phyloP scores from a whole-genome alignment of 2,329 filamentous ascomycete species.

The Colletotrichum paranaense region DNA sequence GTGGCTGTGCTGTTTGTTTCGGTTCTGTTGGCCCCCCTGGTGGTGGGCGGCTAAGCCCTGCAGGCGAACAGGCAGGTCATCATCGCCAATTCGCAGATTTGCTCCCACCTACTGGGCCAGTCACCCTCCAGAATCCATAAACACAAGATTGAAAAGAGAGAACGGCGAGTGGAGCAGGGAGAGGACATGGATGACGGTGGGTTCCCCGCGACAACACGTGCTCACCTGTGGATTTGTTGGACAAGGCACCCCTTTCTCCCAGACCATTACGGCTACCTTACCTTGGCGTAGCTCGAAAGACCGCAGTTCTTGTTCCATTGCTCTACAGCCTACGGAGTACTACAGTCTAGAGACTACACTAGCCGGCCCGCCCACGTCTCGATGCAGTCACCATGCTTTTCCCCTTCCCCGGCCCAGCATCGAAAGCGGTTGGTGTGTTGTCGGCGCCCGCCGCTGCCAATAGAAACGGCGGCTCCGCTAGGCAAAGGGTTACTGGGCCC shows the following conservation, averaged over 20 bases:
- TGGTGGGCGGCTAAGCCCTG: slow-evolving; percentile 16
- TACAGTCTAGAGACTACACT: neutral
- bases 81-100: neutral
- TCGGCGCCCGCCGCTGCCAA: neutral
- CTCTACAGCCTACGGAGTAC: neutral
- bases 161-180: slow-evolving; percentile 18
- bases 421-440: neutral
- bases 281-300: neutral
- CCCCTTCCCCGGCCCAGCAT: neutral
- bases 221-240: neutral
- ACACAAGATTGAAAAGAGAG: neutral
- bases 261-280: neutral
- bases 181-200: slow-evolving; percentile 8
- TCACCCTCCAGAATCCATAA: neutral
- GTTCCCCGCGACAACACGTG: slow-evolving; percentile 17
- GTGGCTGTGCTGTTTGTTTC: slow-evolving; percentile 25
- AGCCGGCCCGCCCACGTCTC: neutral
- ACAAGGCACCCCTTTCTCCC: neutral
- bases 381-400: neutral
- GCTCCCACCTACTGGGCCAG: too few relatives aligned
- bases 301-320: neutral
- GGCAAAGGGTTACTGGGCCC: neutral
- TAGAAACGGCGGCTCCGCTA: neutral
- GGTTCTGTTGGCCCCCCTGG: neutral
- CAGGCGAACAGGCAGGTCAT: slow-evolving; percentile 13